Base-by-base conservation (phyloP, 805 yeast species). In the Myxozyma kluyveri region DNA sequence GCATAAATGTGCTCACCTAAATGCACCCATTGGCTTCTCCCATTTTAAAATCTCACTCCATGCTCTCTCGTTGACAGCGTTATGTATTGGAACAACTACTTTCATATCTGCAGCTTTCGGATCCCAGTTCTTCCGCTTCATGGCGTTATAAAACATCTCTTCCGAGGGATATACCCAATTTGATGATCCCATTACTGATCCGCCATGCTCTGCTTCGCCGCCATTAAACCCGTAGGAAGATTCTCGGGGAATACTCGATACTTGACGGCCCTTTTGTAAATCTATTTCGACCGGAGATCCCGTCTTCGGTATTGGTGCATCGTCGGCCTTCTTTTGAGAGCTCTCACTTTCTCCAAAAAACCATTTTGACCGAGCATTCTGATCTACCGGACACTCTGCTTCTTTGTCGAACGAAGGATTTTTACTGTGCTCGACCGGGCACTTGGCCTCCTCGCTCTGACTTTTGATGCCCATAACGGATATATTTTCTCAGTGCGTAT, bases 81-180 rank as follows among this genome's bases (percentile, higher is more conserved):
- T 91, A 67, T 91, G 99, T 39, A 91, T 84, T 0, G 98, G 98
- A 2, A 91, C 96, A 17, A 91, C 88, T 0, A 91, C 80, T 57
- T 80, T 73, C 99, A 91, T 91, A 65, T 90, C 97, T 5, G 71
- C 67, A 0, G 85, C 85, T 9, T 80, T 72, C 1, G 98, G 96
- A 47, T 82, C 76, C 89, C 96, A 88, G 51, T 87, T 79, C 65
- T 91, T 91, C 44, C 98, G 79, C 61, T 80, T 74, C 98, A 91
- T 93, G 7, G 97, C 96, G 52, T 88, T 93, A 67, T 75, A 91
- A 65, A 91, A 91, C 73, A 91, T 97, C 66, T 87, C 86, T 67
- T 91, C 95, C 3, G 96, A 87, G 6, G 99, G 99, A 66, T 91
- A 91, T 1, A 91, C 77, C 99, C 99, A 91, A 70, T 90, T 86